A percentile compares a stretch with the other conserved stretches of the same genome.
phyloP scores from a whole-genome alignment of 108 stramenopile species.

The Cyclotella choctawhatcheeana region DNA sequence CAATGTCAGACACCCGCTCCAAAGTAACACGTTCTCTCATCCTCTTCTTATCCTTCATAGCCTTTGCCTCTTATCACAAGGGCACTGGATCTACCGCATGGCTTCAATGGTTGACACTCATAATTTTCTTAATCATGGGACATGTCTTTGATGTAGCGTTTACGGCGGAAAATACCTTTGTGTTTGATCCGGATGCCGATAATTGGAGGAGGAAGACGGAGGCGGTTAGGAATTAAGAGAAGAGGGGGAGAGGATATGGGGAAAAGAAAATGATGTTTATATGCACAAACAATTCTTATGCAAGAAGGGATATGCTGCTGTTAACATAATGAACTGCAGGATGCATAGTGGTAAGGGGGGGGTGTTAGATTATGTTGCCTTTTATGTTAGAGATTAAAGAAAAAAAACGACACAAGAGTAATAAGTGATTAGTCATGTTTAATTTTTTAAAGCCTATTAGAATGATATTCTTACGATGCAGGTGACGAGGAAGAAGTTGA shows the following conservation, averaged over 20 bases:
- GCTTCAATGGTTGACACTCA: conserved; percentile 77
- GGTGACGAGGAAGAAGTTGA: too few species aligned
- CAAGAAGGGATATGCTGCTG: too few species aligned
- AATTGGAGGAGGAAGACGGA: conserved; percentile 92
- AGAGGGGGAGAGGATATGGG: neutral
- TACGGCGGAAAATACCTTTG: conserved; percentile 74
- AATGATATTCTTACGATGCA: too few species aligned
- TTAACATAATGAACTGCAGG: too few species aligned
- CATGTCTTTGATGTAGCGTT: conserved; percentile 81
- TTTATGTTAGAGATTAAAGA: too few species aligned
- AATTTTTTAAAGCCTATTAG: too few species aligned
- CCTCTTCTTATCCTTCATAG: conserved; percentile 69
- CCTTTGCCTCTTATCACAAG: conserved; percentile 84
- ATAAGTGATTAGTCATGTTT: too few species aligned
- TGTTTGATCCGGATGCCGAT: conserved; percentile 93
- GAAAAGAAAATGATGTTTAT: neutral
- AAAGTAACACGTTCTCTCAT: conserved; percentile 57
- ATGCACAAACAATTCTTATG: too few species aligned
- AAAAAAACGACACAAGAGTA: too few species aligned
- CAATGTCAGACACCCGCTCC: conserved; percentile 51
- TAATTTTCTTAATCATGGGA: conserved; percentile 66
- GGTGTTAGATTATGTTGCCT: too few species aligned
- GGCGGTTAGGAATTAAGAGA: conserved; percentile 36
- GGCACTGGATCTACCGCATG: conserved; percentile 80
- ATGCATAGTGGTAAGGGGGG: too few species aligned